Evolutionary conservation across 2,329 filamentous ascomycete genomes (phyloP), one percentile per base, ranked within the genome.

Genomic region (Amylocarpus encephaloides): DNA sequence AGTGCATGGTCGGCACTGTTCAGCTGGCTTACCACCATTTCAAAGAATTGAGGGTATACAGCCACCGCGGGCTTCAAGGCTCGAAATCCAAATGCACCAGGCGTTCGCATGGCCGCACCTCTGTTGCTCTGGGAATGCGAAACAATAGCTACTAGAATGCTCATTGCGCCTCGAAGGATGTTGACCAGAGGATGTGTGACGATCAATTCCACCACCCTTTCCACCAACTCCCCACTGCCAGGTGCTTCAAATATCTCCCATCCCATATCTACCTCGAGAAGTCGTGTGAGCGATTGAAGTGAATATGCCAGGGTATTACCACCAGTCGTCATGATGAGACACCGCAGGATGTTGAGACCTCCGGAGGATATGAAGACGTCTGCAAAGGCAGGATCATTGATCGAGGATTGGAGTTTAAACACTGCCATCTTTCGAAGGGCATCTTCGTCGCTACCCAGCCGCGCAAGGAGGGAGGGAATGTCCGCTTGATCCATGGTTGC

Each of bases 301-400:
- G 91, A 88, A 71, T 98, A 98, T 53, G 93, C 93, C 65, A 98
- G 76, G 1, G 93, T 97, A 69, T 98, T 98, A 51, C 93, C 93
- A 50, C 81, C 87, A 29, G 91, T 84, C 58, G 82, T 80, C 75
- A 97, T 82, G 56, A 93, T 89, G 48, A 97, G 76, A 50, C 87
- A 83, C 47, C 89, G 82, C 62, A 98, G 73, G 59, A 92, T 83
- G 59, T 83, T 77, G 57, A 97, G 76, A 3, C 93, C 93, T 50
- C 90, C 90, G 44, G 90, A 87, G 46, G 86, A 83, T 55, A 97
- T 95, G 72, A 98, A 98, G 61, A 94, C 83, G 68, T 97, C 93
- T 63, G 93, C 93, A 68, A 97, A 97, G 45, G 90, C 86, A 22
- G 92, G 92, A 70, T 98, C 93, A 66, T 91, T 92, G 70, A 98